Evolutionary conservation across 305 asterid species (phyloP).

Genomic region (Solanum aculeatissimum): DNA sequence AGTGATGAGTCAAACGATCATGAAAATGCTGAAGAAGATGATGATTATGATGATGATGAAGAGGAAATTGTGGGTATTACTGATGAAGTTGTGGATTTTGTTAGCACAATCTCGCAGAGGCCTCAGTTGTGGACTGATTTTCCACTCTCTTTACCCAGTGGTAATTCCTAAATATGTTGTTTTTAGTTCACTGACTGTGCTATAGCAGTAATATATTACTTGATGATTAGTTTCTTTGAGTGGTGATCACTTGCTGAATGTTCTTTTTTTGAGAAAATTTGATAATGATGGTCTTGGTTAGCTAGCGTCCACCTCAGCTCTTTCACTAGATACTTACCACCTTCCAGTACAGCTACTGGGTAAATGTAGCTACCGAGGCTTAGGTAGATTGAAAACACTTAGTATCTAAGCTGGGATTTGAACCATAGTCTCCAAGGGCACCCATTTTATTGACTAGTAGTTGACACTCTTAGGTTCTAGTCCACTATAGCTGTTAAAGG

Average conservation of each 20-base stretch:
- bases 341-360: neutral
- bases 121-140: slow-evolving; percentile 69
- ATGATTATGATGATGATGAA: slow-evolving; percentile 21
- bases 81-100: slow-evolving; percentile 51
- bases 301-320: neutral
- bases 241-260: neutral
- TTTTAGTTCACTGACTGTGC: neutral
- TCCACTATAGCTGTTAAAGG: neutral
- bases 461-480: neutral
- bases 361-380: neutral
- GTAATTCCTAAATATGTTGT: slow-evolving; percentile 14
- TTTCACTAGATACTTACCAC: neutral
- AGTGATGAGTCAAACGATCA: slow-evolving; percentile 11
- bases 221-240: neutral
- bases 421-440: neutral
- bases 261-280: neutral
- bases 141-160: slow-evolving; percentile 44
- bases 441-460: neutral
- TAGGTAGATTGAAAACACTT: neutral
- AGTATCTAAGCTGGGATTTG: neutral
- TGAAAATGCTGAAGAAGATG: slow-evolving; percentile 9
- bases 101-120: slow-evolving; percentile 29
- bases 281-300: neutral
- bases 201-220: neutral
- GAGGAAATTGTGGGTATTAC: slow-evolving; percentile 32